Evolutionary conservation across 805 yeast genomes (phyloP), one percentile per base, ranked within the genome.

Genomic region (Cyberlindnera suaveolens): DNA sequence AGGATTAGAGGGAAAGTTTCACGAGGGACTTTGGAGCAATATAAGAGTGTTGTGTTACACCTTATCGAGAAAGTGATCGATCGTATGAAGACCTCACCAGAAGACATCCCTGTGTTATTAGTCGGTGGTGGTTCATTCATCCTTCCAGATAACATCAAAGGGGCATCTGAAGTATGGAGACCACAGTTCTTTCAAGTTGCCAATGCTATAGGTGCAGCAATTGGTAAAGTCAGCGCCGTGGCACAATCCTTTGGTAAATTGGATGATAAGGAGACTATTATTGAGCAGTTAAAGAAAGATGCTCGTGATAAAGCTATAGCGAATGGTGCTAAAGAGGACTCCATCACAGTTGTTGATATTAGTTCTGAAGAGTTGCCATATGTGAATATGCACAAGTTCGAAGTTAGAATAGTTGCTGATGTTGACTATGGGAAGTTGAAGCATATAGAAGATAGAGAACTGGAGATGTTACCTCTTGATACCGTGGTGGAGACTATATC

Each of bases 111-210:
- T 1, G 75, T 72, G 5, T 42, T 73, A 4, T 55, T 70, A 2
- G 77, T 73, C 31, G 78, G 78, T 38, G 78, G 78, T 34, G 78
- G 77, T 6, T 72, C 78, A 1, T 67, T 73, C 44, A 67, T 73
- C 44, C 61, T 65, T 10, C 74, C 75, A 9, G 48, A 51, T 9
- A 40, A 50, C 17, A 45, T 70, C 14, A 61, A 58, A 13, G 76
- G 77, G 27, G 74, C 75, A 10, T 65, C 72, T 3, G 58, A 63
- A 39, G 74, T 74, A 8, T 51, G 65, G 38, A 60, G 70, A 45
- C 76, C 76, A 4, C 67, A 67, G 30, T 71, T 53, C 49, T 68
- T 52, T 49, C 64, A 64, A 39, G 75, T 72, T 31, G 77, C 77
- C 6, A 74, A 74, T 57, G 78, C 78, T 3, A 72, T 74, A 42